These are phyloP conservation scores for Pisolithus albus DNA, from an alignment of 768 basidiomycete species.

Conservation along the genomic window DNA sequence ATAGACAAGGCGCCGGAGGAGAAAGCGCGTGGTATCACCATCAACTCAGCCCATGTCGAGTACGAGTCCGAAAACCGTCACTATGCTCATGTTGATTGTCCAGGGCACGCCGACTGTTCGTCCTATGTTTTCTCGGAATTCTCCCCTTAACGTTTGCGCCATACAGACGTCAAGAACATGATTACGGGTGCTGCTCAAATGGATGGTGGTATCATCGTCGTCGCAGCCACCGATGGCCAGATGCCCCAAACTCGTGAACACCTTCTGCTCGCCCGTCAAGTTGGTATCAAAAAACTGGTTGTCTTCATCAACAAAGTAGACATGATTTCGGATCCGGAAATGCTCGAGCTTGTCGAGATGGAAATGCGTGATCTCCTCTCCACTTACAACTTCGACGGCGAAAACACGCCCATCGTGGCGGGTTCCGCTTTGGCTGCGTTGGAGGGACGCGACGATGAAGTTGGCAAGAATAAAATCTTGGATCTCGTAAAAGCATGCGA, in stretches of 20 bases:
- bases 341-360: constrained; percentile 99
- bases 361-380: constrained; percentile 96
- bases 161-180: constrained; percentile 91
- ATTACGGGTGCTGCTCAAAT: constrained; percentile 98
- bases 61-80: constrained; percentile 89
- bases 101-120: constrained; percentile 91
- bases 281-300: constrained; percentile 94
- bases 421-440: constrained; percentile 95
- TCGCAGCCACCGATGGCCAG: constrained; percentile 97
- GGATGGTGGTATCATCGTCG: constrained; percentile 94
- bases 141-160: constrained; percentile 1
- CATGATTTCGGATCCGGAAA: constrained; percentile 92
- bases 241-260: constrained; percentile 99
- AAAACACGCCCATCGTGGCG: constrained; percentile 96
- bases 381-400: constrained; percentile 93
- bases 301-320: constrained; percentile 99
- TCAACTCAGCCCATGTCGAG: constrained; percentile 97
- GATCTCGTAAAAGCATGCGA: constrained; percentile 86
- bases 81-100: constrained; percentile 98
- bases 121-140: constrained; percentile 3
- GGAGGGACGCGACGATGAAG: constrained; percentile 74
- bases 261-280: constrained; percentile 93
- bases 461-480: constrained; percentile 72
- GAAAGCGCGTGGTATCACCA: constrained; percentile 98
- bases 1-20: constrained; percentile 99